Conservation (phyloP, 192 early-diverging fungal genomes). For the Coemansia sp. region DNA sequence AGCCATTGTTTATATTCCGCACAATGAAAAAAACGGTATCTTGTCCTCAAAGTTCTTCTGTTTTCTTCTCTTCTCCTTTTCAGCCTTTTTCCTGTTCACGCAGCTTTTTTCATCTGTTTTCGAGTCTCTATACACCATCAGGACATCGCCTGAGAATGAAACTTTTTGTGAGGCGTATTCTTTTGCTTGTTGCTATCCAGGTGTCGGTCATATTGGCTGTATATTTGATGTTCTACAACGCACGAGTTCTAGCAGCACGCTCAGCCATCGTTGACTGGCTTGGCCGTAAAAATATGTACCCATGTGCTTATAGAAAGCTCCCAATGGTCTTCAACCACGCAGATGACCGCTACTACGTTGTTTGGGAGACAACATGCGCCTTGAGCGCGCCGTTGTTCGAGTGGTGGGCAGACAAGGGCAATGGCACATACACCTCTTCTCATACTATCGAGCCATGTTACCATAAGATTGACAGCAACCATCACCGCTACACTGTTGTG, state of each 20-base stretch:
- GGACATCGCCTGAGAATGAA: slow-evolving; percentile 19
- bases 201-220: slow-evolving; percentile 11
- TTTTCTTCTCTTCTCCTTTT: not conserved
- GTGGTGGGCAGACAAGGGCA: slow-evolving; percentile 32
- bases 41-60: too few species aligned
- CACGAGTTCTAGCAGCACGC: slow-evolving; percentile 19
- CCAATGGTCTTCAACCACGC: slow-evolving; percentile 49
- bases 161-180: slow-evolving; percentile 28
- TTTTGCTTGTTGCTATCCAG: slow-evolving; percentile 19
- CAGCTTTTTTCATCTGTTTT: not conserved
- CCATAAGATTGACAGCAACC: slow-evolving; percentile 25
- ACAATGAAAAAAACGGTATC: too few species aligned
- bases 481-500: slow-evolving; percentile 42
- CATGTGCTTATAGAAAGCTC: slow-evolving; percentile 34
- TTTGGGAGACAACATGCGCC: slow-evolving; percentile 50
- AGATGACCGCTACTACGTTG: slow-evolving; percentile 42
- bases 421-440: not conserved
- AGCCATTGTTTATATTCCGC: too few species aligned
- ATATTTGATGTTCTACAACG: slow-evolving; percentile 9
- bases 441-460: slow-evolving; percentile 30
- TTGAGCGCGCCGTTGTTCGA: slow-evolving; percentile 23
- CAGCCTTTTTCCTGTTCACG: not conserved
- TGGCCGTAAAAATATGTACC: slow-evolving; percentile 19
- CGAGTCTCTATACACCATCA: not conserved
- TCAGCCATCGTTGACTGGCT: slow-evolving; percentile 24